Percentiles rank a stretch among this genome's conserved stretches.
phyloP scores from a whole-genome alignment of 2,329 filamentous ascomycete species.

The Aspergillus vadensis region DNA sequence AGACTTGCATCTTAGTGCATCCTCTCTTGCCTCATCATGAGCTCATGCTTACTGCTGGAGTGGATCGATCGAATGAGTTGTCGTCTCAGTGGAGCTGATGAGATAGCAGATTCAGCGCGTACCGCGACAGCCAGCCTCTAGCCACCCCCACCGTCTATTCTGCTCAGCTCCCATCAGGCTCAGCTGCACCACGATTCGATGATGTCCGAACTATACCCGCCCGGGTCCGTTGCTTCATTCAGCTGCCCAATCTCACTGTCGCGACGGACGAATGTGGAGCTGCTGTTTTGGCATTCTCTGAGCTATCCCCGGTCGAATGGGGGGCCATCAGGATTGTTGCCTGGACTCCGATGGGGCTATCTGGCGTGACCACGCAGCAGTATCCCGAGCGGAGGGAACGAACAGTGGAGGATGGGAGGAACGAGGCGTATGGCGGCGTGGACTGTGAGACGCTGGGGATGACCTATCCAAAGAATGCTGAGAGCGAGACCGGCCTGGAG shows the following conservation, averaged over 20 bases:
- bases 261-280: not conserved
- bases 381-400: slow-evolving; percentile 33
- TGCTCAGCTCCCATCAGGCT: slow-evolving; percentile 42
- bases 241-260: not conserved
- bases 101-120: not conserved
- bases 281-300: not conserved
- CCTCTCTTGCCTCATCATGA: not conserved
- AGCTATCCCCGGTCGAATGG: slow-evolving; percentile 29
- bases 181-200: slow-evolving; percentile 63
- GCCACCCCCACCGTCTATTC: slow-evolving; percentile 34
- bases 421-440: slow-evolving; percentile 6
- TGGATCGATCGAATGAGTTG: not conserved
- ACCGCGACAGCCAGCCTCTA: slow-evolving; percentile 29
- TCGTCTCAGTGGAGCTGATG: not conserved
- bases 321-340: slow-evolving; percentile 21
- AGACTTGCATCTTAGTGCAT: not conserved
- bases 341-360: slow-evolving; percentile 29
- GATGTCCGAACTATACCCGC: slow-evolving; percentile 64
- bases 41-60: not conserved
- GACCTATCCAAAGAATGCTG: not conserved
- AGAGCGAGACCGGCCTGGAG: not conserved
- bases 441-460: not conserved
- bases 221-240: slow-evolving; percentile 51
- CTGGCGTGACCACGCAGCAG: slow-evolving; percentile 22
- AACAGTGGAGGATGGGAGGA: slow-evolving; percentile 29